phyloP scores from a whole-genome alignment of 164 flowering plant species.

The Liquidambar formosana region DNA sequence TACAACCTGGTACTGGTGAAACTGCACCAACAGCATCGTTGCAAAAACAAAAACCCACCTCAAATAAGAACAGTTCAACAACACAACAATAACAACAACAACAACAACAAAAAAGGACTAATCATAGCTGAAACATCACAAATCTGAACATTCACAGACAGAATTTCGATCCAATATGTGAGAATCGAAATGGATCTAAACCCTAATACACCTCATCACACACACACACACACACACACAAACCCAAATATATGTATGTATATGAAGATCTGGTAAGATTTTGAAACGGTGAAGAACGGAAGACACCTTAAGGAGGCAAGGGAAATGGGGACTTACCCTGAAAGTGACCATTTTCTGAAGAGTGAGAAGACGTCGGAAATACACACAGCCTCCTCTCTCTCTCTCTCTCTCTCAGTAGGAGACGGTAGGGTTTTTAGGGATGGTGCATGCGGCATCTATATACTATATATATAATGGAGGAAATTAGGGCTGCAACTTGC shows the following conservation, averaged over 20 bases:
- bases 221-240: neutral
- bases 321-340: conserved; percentile 30
- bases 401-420: conserved; percentile 13
- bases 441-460: no score
- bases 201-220: neutral
- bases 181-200: neutral
- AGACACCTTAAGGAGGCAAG: neutral
- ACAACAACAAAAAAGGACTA: no score
- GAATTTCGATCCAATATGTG: no score
- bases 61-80: no score
- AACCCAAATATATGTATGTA: no score
- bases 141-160: no score
- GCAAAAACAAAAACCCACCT: neutral
- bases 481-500: no score
- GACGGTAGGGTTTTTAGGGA: conserved; percentile 7
- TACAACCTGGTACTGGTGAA: conserved; percentile 90
- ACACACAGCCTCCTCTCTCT: neutral
- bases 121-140: no score
- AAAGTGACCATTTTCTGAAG: conserved; percentile 43
- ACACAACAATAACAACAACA: no score
- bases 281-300: neutral
- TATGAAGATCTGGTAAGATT: neutral
- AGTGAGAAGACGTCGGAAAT: neutral
- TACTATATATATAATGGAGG: no score
- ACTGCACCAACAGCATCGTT: conserved; percentile 38